Evolutionary conservation across 345 rosid species (phyloP), one percentile per base, ranked within the genome.

Genomic region (Euphorbia tirucalli): DNA sequence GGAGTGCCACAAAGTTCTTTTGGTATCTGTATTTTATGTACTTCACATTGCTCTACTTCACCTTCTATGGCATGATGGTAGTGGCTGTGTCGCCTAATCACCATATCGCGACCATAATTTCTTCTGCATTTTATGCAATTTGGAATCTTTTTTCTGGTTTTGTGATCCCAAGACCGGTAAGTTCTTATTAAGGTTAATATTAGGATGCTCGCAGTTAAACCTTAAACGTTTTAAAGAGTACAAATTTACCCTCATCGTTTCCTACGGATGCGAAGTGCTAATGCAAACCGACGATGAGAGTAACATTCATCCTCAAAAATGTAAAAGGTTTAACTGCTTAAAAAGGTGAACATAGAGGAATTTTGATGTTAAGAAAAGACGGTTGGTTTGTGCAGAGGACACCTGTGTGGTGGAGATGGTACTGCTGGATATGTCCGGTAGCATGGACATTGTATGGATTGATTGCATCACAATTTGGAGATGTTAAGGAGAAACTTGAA

Each of bases 361-460:
- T 59, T 30, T 41, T 41, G 44, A 41, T 41, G 44, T 41, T 10
- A 41, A 41, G 44, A n/a, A n/a, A n/a, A 4, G 5, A 41, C 8
- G 9, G 5, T 41, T 41, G 5, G 44, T 5, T 41, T 41, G 44
- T 6, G 56, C 83, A 80, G 83, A 70, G 67, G 30, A 76, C 74
- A 27, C 74, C 84, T 0, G 66, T 62, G 3, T 74, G 84, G 84
- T 81, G 81, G 76, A 62, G 65, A 56, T 81, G 81, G 84, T 74
- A 70, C 74, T 70, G 54, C 37, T 81, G 78, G 78, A 63, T 28
- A 55, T 66, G 60, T 14, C 84, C 76, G 0, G 71, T 81, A 1
- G 61, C 84, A 25, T 81, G 84, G 81, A 74, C 71, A 11, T 55
- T 74, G 24, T 74, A 77, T n/a, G 84, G 84, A 46, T 24, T 77